These are phyloP conservation scores for Ascomycota sp. DNA, from an alignment of 2,329 filamentous ascomycete genomes.

Conservation along the genomic window DNA sequence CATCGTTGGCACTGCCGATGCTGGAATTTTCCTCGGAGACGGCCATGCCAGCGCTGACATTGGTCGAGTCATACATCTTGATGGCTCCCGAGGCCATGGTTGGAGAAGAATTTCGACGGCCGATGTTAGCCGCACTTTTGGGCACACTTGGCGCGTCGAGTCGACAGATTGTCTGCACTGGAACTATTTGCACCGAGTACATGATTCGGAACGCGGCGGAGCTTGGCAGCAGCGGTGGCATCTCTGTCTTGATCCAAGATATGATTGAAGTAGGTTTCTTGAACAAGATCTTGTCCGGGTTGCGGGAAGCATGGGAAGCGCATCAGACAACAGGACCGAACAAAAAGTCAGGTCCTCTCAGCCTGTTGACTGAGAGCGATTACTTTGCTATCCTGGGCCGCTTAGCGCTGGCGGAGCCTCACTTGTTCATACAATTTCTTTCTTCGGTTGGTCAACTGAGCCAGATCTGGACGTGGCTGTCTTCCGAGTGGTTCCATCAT, in stretches of 20 bases:
- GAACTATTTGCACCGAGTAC: slow-evolving; percentile 41
- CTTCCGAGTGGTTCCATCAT: slow-evolving; percentile 44
- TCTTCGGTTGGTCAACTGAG: slow-evolving; percentile 23
- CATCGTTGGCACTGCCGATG: slow-evolving; percentile 42
- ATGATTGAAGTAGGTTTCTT: slow-evolving; percentile 44
- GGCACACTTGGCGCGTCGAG: slow-evolving; percentile 29
- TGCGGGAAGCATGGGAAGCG: slow-evolving; percentile 50
- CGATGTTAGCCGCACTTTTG: slow-evolving; percentile 26
- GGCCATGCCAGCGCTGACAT: slow-evolving; percentile 38
- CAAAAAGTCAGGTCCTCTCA: slow-evolving; percentile 45
- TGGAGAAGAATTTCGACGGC: slow-evolving; percentile 30
- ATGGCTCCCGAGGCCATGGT: slow-evolving; percentile 49
- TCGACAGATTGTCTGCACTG: slow-evolving; percentile 35
- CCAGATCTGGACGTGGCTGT: slow-evolving; percentile 38
- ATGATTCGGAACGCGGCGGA: slow-evolving; percentile 42
- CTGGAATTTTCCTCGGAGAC: slow-evolving; percentile 46
- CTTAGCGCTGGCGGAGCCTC: slow-evolving; percentile 52
- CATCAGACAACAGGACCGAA: slow-evolving; percentile 71
- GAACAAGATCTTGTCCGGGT: slow-evolving; percentile 39
- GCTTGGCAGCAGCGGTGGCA: slow-evolving; percentile 38
- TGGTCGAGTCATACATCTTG: slow-evolving; percentile 50
- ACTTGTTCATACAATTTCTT: slow-evolving; percentile 41
- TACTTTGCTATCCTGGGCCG: slow-evolving; percentile 72
- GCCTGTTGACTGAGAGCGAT: slow-evolving; percentile 59
- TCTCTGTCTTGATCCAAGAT: slow-evolving; percentile 43